phyloP scores from a whole-genome alignment of 1,139 yeast genomes.

The Magnusiomyces suaveolens region DNA sequence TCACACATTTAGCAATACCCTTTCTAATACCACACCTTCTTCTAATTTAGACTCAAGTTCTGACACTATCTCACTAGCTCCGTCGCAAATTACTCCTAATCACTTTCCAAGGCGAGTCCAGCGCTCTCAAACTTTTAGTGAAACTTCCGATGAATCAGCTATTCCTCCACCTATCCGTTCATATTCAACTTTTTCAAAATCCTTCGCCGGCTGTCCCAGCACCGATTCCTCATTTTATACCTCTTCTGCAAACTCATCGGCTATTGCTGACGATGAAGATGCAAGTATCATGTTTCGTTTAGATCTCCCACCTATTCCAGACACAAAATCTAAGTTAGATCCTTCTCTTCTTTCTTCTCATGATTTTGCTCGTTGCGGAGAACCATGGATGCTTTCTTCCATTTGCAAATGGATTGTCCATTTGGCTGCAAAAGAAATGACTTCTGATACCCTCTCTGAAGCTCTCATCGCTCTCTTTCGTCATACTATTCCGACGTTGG shows the following conservation, averaged over 20 bases:
- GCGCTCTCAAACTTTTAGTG: constrained; percentile 8
- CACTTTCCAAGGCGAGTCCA: not conserved
- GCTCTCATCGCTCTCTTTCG: constrained; percentile 46
- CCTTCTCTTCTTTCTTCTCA: constrained; percentile 35
- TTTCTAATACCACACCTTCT: not conserved
- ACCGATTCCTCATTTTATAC: constrained; percentile 6
- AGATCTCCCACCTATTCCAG: constrained; percentile 30
- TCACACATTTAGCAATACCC: not conserved
- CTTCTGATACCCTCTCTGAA: constrained; percentile 24
- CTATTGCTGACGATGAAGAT: constrained; percentile 18
- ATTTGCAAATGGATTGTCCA: constrained; percentile 31
- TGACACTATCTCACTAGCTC: not conserved
- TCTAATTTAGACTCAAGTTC: not conserved
- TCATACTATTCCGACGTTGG: constrained; percentile 43
- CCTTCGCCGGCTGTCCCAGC: constrained; percentile 9
- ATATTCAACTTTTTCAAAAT: constrained; percentile 12
- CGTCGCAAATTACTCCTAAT: not conserved
- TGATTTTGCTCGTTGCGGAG: constrained; percentile 36
- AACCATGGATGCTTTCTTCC: constrained; percentile 43
- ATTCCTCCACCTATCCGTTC: constrained; percentile 12
- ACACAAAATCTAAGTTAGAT: constrained; percentile 29
- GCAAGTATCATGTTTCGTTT: constrained; percentile 23
- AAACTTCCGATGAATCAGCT: constrained; percentile 8
- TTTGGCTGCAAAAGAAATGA: constrained; percentile 34
- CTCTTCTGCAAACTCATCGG: constrained; percentile 17